Conservation (phyloP, 768 basidiomycete species). For the Podaxis sp. region DNA sequence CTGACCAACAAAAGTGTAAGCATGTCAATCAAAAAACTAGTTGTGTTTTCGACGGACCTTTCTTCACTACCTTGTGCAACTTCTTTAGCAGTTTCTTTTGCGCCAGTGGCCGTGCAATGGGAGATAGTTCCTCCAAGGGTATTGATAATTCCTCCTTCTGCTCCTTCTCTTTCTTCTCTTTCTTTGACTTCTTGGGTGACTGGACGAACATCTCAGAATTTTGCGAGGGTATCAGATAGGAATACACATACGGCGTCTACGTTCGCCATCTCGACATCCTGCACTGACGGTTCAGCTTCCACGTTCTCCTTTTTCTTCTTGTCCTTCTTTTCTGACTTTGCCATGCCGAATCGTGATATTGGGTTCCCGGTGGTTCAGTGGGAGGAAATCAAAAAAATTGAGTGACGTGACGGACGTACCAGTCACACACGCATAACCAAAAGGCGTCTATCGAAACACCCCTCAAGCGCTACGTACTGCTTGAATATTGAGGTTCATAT, state of each 20-base stretch:
- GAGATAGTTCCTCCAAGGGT: conserved; percentile 80
- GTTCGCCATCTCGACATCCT: conserved; percentile 54
- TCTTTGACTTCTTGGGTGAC: conserved; percentile 57
- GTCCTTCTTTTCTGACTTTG: conserved; percentile 72
- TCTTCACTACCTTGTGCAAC: conserved; percentile 92
- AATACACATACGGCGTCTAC: conserved; percentile 31
- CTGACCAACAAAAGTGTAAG: conserved; percentile 36
- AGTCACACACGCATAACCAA: conserved; percentile 7
- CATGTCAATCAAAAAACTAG: neutral
- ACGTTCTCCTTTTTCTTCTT: conserved; percentile 59
- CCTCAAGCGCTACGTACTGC: too few relatives aligned
- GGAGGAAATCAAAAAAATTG: conserved; percentile 8
- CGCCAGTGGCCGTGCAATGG: conserved; percentile 93
- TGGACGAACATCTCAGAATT: conserved; percentile 21
- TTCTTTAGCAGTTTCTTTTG: conserved; percentile 93
- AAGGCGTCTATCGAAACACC: too few relatives aligned
- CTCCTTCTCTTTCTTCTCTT: conserved; percentile 57
- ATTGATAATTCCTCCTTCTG: conserved; percentile 67
- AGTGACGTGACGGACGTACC: conserved; percentile 19
- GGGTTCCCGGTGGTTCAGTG: neutral
- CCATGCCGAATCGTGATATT: conserved; percentile 37
- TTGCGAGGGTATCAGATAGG: neutral
- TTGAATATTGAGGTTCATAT: too few relatives aligned
- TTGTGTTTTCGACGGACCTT: conserved; percentile 47
- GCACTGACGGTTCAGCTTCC: conserved; percentile 22